Conservation (phyloP, 2,329 filamentous ascomycete genomes). For the Sporothrix humicola region DNA sequence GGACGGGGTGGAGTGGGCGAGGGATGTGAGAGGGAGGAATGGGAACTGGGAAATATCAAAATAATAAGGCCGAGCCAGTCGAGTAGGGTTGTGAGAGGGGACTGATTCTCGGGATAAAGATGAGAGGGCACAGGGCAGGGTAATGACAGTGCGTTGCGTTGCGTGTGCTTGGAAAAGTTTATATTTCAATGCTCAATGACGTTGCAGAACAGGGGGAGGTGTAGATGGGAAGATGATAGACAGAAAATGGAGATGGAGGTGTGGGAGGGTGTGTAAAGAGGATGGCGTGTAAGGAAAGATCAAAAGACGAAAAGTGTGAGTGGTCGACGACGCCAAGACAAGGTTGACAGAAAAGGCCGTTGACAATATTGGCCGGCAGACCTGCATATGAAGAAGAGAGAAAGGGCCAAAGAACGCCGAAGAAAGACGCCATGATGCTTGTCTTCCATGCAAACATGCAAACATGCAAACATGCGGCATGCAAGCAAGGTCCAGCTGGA, state of each 20-base stretch:
- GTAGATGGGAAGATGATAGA: not conserved
- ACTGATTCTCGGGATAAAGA: not conserved
- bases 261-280: not conserved
- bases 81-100: too few relatives aligned
- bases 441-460: not conserved
- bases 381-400: slow-evolving; percentile 7
- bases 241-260: not conserved
- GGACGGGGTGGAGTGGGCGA: not conserved
- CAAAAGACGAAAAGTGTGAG: not conserved
- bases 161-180: too few relatives aligned
- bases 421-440: not conserved
- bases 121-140: not conserved
- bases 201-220: not conserved
- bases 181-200: not conserved
- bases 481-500: slow-evolving; percentile 19
- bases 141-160: not conserved
- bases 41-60: not conserved
- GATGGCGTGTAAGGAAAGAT: not conserved
- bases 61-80: not conserved
- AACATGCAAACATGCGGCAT: not conserved
- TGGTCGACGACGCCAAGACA: not conserved
- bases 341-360: not conserved
- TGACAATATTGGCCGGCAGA: not conserved
- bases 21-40: not conserved
- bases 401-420: not conserved